These are phyloP conservation scores for Aspergillus novofumigatus DNA, from an alignment of 2,329 filamentous ascomycete species.

Conservation along the genomic window DNA sequence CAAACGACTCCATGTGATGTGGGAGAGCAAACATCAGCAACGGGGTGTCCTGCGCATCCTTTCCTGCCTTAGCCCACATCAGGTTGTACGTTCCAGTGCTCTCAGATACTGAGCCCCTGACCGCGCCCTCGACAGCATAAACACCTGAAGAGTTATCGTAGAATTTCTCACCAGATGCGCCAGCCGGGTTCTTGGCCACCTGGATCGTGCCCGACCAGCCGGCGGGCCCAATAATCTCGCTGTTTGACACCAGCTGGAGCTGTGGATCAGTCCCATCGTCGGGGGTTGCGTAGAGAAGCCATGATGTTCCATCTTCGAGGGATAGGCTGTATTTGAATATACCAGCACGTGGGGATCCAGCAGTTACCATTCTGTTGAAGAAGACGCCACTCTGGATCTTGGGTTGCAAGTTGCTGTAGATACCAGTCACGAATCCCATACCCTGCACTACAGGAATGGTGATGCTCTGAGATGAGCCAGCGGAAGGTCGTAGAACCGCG, in stretches of 20 bases:
- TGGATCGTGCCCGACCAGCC: slow-evolving; percentile 78
- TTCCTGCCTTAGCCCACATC: slow-evolving; percentile 67
- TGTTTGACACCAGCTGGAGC: slow-evolving; percentile 65
- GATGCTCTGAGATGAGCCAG: slow-evolving; percentile 56
- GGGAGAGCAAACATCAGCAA: slow-evolving; percentile 85
- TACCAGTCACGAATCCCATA: slow-evolving; percentile 78
- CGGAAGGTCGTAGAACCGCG: slow-evolving; percentile 60
- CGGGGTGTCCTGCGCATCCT: slow-evolving; percentile 47
- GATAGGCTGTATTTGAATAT: slow-evolving; percentile 72
- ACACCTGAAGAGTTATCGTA: slow-evolving; percentile 74
- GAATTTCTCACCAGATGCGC: slow-evolving; percentile 56
- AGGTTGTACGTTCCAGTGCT: slow-evolving; percentile 68
- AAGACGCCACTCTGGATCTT: slow-evolving; percentile 69
- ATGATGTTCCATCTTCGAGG: slow-evolving; percentile 68
- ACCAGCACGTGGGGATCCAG: slow-evolving; percentile 54
- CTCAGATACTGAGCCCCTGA: slow-evolving; percentile 59
- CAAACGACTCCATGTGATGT: slow-evolving; percentile 77
- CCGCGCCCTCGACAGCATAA: slow-evolving; percentile 61
- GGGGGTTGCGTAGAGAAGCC: slow-evolving; percentile 74
- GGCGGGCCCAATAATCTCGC: slow-evolving; percentile 59
- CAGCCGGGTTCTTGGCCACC: slow-evolving; percentile 68
- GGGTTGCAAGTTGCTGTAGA: slow-evolving; percentile 68
- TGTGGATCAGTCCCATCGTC: slow-evolving; percentile 57
- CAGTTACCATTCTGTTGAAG: slow-evolving; percentile 61
- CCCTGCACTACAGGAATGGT: slow-evolving; percentile 84